Conservation (phyloP, 495 filamentous ascomycete species). For the Penicillium manginii region DNA sequence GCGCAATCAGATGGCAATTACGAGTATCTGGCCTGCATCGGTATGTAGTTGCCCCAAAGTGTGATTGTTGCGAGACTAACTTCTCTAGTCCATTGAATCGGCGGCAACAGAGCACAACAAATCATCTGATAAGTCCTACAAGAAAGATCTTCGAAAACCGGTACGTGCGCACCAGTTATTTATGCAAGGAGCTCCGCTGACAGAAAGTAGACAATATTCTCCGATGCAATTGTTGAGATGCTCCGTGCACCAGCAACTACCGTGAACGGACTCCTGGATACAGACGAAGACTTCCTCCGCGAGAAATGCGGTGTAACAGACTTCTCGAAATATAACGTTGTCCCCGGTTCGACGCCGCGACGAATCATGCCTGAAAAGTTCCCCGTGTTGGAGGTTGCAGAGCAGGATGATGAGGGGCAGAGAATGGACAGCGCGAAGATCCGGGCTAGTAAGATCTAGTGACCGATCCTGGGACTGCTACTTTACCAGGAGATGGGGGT, state of each 20-base stretch:
- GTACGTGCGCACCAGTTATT: conserved; percentile 38
- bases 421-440: conserved; percentile 65
- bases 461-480: not conserved
- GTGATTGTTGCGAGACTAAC: conserved; percentile 12
- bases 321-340: conserved; percentile 73
- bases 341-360: conserved; percentile 65
- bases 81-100: conserved; percentile 64
- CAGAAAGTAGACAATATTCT: conserved; percentile 62
- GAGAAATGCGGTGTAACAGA: conserved; percentile 65
- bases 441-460: conserved; percentile 31
- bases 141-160: conserved; percentile 62
- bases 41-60: too few relatives aligned
- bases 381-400: conserved; percentile 71
- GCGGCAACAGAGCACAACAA: conserved; percentile 64
- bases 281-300: conserved; percentile 84
- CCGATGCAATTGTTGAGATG: conserved; percentile 79
- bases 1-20: conserved; percentile 71
- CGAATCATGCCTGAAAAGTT: conserved; percentile 79
- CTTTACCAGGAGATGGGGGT: not conserved
- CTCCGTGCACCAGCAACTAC: conserved; percentile 58
- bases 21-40: conserved; percentile 79
- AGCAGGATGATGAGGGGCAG: conserved; percentile 82
- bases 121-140: conserved; percentile 39
- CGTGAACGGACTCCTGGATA: conserved; percentile 73
- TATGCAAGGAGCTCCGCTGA: not conserved